phyloP scores from a whole-genome alignment of 371 early-diverging fungal genomes.

The Mucor irregularis region DNA sequence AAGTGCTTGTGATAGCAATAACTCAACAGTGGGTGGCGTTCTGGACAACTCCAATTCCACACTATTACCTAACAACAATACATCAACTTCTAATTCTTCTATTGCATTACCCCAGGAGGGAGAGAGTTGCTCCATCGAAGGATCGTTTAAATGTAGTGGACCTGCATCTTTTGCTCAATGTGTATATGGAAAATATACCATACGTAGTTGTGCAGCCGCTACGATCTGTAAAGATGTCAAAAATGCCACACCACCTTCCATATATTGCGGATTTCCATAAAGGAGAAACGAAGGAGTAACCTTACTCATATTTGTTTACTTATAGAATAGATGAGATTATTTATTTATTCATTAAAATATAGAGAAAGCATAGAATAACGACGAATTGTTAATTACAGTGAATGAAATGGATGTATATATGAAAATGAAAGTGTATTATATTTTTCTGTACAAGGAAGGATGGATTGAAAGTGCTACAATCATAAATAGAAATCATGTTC shows the following conservation, averaged over 20 bases:
- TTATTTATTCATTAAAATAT: background rate
- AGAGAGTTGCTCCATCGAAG: background rate
- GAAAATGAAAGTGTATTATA: background rate
- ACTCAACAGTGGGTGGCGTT: background rate
- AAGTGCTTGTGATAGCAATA: no score
- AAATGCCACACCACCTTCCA: conserved; percentile 2
- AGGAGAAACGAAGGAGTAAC: background rate
- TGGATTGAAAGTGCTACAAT: background rate
- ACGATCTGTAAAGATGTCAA: conserved; percentile 19
- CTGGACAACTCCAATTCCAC: background rate
- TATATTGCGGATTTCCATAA: conserved; percentile 23
- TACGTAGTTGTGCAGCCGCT: conserved; percentile 6
- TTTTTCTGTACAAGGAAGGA: background rate
- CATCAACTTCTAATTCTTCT: background rate
- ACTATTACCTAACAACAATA: background rate
- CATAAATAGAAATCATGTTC: conserved; percentile 8
- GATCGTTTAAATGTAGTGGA: conserved; percentile 7
- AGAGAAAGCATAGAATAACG: background rate
- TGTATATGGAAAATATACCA: conserved; percentile 7
- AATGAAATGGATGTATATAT: background rate
- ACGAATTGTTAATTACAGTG: background rate
- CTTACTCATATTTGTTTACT: background rate
- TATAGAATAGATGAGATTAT: background rate
- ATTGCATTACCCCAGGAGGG: background rate
- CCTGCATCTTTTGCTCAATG: conserved; percentile 19